Conservation (phyloP, 441 rosid genomes). For the Brassica hybrid region DNA sequence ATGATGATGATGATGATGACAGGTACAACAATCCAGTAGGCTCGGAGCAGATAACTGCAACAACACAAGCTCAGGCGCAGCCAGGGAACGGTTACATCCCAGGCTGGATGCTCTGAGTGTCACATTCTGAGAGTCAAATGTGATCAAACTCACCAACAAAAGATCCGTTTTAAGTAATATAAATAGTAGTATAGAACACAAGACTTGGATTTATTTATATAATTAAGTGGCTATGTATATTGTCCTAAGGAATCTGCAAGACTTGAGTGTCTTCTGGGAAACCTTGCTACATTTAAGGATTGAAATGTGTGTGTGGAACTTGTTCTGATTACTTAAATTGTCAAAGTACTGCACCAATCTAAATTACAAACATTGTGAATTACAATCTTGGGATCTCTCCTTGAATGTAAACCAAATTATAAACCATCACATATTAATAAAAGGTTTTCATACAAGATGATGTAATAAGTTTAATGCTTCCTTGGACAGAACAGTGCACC, state of each 20-base stretch:
- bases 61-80: slow-evolving; percentile 48
- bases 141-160: slow-evolving; percentile 1
- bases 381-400: not conserved
- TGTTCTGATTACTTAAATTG: slow-evolving; percentile 2
- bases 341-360: slow-evolving; percentile 9
- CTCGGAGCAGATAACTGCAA: slow-evolving; percentile 63
- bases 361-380: not conserved
- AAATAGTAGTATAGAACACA: slow-evolving; percentile 7
- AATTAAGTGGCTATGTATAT: slow-evolving; percentile 19
- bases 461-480: slow-evolving; percentile 5
- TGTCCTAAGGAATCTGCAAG: slow-evolving; percentile 20
- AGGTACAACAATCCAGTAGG: slow-evolving; percentile 58
- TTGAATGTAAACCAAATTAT: slow-evolving; percentile 17
- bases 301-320: slow-evolving; percentile 21
- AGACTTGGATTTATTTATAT: not conserved
- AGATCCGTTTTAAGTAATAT: not conserved
- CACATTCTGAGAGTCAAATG: not conserved
- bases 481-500: slow-evolving; percentile 7
- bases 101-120: slow-evolving; percentile 75
- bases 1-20: slow-evolving; percentile 10
- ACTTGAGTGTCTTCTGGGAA: slow-evolving; percentile 22
- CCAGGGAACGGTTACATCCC: slow-evolving; percentile 78
- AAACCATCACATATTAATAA: slow-evolving; percentile 15
- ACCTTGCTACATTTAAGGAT: slow-evolving; percentile 28
- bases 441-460: slow-evolving; percentile 23